Base-by-base conservation (phyloP, 768 basidiomycete genomes). In the Hydnomerulius pinastri region DNA sequence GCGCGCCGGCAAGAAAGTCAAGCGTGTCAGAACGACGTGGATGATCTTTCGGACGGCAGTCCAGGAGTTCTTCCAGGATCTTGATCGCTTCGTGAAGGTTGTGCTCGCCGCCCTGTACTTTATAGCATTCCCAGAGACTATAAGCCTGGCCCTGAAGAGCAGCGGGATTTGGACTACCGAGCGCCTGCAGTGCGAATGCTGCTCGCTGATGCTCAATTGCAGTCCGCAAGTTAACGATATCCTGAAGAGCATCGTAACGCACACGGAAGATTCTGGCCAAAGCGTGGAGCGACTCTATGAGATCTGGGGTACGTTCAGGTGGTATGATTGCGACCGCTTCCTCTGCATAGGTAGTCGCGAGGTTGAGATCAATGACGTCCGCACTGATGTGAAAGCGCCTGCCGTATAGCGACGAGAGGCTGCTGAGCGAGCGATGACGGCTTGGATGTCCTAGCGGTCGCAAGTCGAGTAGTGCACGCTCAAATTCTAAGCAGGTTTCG, bases 1-100 rank as follows among this genome's bases (percentile, higher is more conserved):
- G 50, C 11, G 54, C 33, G 17, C 36, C 23, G 2, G 55, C 62
- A 12, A 65, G 51, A 40, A 56, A 59, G 21, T 33, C 30, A 20
- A 60, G 41, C 20, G 18, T 28, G 13, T 4, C 9, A n/a, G 55
- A 24, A 32, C 54, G 50, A 15, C 41, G 15, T 7, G 51, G 37
- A 43, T 64, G 53, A 24, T 27, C 50, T 12, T 18, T 13, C 3
- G 46, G 36, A n/a, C 37, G 33, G 24, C 20, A 15, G 24, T 9
- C 8, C 3, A 50, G 18, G 6, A 21, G 39, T 12, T 21, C 30
- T 21, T 33, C 29, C 7, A 15, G n/a, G 9, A 48, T 11, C 15
- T 6, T 13, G 21, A 48, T 48, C 15, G 37, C 32, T 38, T 48
- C 35, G 23, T 39, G 9, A 5, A 48, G 28, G 13, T 48, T 21